A percentile compares a stretch with the other conserved stretches of the same genome.
Conservation (phyloP, 176 grass and related monocot genomes). For the Triticum timopheevii region DNA sequence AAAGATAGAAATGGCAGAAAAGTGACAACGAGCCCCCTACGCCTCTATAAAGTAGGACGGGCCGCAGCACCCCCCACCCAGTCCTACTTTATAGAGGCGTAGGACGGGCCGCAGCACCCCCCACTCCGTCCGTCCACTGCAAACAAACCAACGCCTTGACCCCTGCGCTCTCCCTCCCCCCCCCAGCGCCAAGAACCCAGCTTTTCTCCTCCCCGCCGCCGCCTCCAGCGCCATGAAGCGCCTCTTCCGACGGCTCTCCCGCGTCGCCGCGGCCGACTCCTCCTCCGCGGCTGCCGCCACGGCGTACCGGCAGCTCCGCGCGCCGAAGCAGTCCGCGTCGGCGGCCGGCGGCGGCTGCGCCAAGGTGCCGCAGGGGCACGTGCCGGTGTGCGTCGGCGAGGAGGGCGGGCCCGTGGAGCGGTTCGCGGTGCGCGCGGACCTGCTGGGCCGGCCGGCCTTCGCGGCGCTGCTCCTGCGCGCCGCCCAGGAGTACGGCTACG, state of each 20-base stretch:
- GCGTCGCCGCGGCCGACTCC: slow-evolving; percentile 46
- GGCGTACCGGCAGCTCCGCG: slow-evolving; percentile 10
- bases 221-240: slow-evolving; percentile 46
- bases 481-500: slow-evolving; percentile 94
- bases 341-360: too few species aligned
- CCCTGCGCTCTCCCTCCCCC: neutral
- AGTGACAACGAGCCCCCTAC: neutral
- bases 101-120: neutral
- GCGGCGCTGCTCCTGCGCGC: slow-evolving; percentile 61
- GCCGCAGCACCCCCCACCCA: neutral
- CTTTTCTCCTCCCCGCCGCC: neutral
- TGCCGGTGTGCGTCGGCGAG: slow-evolving; percentile 88
- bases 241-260: slow-evolving; percentile 56
- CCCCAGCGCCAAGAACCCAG: neutral
- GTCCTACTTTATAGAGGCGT: too few species aligned
- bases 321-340: neutral
- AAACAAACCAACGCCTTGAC: neutral
- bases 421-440: slow-evolving; percentile 69
- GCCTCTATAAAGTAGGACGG: slow-evolving; percentile 19
- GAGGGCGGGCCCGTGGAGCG: slow-evolving; percentile 58
- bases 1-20: neutral
- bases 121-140: neutral
- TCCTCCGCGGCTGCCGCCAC: neutral
- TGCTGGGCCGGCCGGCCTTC: slow-evolving; percentile 61
- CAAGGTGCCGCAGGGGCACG: slow-evolving; percentile 56